Evolutionary conservation across 495 filamentous ascomycete genomes (phyloP).

Genomic region (Penicillium mononematosum): DNA sequence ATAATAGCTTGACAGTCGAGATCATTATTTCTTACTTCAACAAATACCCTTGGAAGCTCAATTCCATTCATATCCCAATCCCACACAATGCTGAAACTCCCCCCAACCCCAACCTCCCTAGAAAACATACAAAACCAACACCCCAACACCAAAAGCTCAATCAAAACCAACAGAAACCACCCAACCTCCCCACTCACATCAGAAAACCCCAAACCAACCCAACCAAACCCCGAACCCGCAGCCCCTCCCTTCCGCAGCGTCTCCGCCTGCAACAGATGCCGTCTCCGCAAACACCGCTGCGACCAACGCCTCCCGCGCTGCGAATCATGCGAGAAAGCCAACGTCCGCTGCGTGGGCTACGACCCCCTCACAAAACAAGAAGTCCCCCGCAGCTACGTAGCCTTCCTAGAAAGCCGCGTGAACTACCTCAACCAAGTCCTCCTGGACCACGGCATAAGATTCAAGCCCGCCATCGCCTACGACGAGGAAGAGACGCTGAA

Average conservation of each 20-base stretch:
- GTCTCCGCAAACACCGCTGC: slow-evolving; percentile 87
- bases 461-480: slow-evolving; percentile 69
- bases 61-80: too few species aligned
- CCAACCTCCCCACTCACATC: background rate
- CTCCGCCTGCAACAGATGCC: slow-evolving; percentile 88
- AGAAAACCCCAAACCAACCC: background rate
- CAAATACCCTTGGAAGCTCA: too few species aligned
- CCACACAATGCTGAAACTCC: too few species aligned
- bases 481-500: slow-evolving; percentile 51
- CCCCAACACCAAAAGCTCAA: background rate
- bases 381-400: slow-evolving; percentile 90
- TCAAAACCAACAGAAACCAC: background rate
- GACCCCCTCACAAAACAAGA: slow-evolving; percentile 92
- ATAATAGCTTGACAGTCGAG: too few species aligned
- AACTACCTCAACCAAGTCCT: slow-evolving; percentile 74
- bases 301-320: slow-evolving; percentile 88
- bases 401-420: slow-evolving; percentile 83
- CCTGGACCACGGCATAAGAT: slow-evolving; percentile 62
- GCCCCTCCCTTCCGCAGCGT: slow-evolving; percentile 80
- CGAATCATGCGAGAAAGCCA: slow-evolving; percentile 81
- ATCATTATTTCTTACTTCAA: too few species aligned
- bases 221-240: slow-evolving; percentile 9
- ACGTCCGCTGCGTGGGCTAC: slow-evolving; percentile 84
- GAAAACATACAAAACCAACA: background rate
- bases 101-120: background rate